Evolutionary conservation across 495 filamentous ascomycete genomes (phyloP), one percentile per base, ranked within the genome.

Genomic region (Talaromyces proteolyticus): DNA sequence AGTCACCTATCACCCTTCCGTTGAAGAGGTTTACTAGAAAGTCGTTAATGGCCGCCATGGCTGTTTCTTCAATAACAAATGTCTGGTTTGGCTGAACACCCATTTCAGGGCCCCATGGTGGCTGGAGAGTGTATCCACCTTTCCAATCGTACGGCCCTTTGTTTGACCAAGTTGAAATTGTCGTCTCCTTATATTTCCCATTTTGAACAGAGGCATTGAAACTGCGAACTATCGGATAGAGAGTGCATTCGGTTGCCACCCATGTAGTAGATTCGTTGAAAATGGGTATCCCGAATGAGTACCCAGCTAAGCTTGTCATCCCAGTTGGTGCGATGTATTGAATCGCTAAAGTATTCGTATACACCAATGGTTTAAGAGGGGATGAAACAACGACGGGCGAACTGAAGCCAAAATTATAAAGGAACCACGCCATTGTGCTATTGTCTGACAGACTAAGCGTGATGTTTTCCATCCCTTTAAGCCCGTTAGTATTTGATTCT

Each of bases 211-310:
- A 23, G 8, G 56, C n/a, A 6, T 47, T 40, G 17, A 55, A 47
- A 22, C 50, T 55, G 6, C 37, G 56, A 3, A 55, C 39, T 10
- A 55, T 24, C 0, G 57, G 57, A 25, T 49, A 34, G 37, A 59
- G 21, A 14, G 38, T 5, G 24, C 57, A 59, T 42, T 59, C 50
- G 0, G 46, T 56, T 10, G 57, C 57, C 10, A 50, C 17, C 38
- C 36, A 53, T 18, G 14, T 26, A 6, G 40, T 25, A 16, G 20
- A 18, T 4, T 41, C 8, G 20, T 23, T 3, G 19, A 50, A 11
- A 3, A 11, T 18, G 5, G 1, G 1, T 2, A 7, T 14, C 1
- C 19, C 17, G 26, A 6, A 5, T 5, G 6, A 5, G 5, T 12
- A 5, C 6, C 26, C 26, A 5, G 12, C 12, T 29, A 29, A 29